These are phyloP conservation scores for Colletotrichum scovillei DNA, from an alignment of 2,329 filamentous ascomycete species.

Conservation along the genomic window DNA sequence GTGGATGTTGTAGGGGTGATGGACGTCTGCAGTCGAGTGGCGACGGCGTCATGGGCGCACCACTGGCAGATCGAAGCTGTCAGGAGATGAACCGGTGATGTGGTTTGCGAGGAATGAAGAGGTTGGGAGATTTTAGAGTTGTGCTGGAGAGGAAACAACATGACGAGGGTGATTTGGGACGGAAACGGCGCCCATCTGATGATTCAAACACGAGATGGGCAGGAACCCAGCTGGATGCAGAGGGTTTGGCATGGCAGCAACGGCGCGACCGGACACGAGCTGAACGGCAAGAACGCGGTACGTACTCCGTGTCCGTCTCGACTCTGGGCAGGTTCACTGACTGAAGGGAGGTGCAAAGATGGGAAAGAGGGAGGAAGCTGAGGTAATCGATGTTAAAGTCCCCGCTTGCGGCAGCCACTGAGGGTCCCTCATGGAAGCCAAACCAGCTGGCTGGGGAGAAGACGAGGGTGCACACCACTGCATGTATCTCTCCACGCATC, in stretches of 20 bases:
- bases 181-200: conserved; percentile 4
- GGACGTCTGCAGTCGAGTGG: background rate
- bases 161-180: background rate
- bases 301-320: background rate
- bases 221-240: background rate
- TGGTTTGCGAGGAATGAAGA: conserved; percentile 1
- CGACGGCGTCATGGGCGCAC: background rate
- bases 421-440: too few species aligned
- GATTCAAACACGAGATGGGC: background rate
- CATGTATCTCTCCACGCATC: background rate
- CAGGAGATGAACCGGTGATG: background rate
- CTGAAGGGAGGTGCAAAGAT: background rate
- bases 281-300: background rate
- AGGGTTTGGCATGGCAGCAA: background rate
- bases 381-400: background rate
- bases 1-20: background rate
- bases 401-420: conserved; percentile 2
- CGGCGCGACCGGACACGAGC: background rate
- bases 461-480: background rate
- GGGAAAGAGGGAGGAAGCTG: background rate
- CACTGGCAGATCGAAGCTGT: background rate
- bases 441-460: background rate
- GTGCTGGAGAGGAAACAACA: background rate
- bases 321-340: too few species aligned
- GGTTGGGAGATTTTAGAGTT: background rate